phyloP scores from a whole-genome alignment of 768 basidiomycete genomes.

The Boletus pseudopeckii region DNA sequence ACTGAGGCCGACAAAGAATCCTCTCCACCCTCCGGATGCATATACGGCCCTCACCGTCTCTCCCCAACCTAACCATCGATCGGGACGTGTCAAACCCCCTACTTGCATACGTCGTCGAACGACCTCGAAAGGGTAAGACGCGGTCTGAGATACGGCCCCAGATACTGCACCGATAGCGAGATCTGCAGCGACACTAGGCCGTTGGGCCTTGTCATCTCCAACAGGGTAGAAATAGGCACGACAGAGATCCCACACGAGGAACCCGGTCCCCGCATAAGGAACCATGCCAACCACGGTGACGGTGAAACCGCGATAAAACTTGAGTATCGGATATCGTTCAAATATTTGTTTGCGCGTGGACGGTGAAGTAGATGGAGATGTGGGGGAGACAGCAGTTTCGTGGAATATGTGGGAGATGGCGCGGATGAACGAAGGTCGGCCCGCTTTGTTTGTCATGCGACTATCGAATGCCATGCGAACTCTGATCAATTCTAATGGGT shows the following conservation, averaged over 20 bases:
- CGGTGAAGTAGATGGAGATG: conserved; percentile 14
- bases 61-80: conserved; percentile 71
- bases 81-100: conserved; percentile 76
- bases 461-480: conserved; percentile 85
- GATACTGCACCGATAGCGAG: conserved; percentile 82
- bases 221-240: conserved; percentile 56
- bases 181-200: conserved; percentile 54
- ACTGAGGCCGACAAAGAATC: conserved; percentile 87
- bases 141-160: conserved; percentile 82
- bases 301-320: conserved; percentile 97
- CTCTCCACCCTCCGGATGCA: conserved; percentile 67
- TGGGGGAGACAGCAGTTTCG: conserved; percentile 46
- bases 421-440: conserved; percentile 49
- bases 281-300: conserved; percentile 91
- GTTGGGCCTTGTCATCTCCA: conserved; percentile 37
- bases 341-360: conserved; percentile 37
- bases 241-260: conserved; percentile 85
- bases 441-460: conserved; percentile 21
- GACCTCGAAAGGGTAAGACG: conserved; percentile 93
- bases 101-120: conserved; percentile 93
- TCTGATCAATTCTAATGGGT: conserved; percentile 92
- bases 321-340: conserved; percentile 67
- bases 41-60: conserved; percentile 76
- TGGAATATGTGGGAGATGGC: conserved; percentile 66
- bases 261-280: conserved; percentile 93